Conservation (phyloP, 2,329 filamentous ascomycete species). For the Cyphellophora attinorum region DNA sequence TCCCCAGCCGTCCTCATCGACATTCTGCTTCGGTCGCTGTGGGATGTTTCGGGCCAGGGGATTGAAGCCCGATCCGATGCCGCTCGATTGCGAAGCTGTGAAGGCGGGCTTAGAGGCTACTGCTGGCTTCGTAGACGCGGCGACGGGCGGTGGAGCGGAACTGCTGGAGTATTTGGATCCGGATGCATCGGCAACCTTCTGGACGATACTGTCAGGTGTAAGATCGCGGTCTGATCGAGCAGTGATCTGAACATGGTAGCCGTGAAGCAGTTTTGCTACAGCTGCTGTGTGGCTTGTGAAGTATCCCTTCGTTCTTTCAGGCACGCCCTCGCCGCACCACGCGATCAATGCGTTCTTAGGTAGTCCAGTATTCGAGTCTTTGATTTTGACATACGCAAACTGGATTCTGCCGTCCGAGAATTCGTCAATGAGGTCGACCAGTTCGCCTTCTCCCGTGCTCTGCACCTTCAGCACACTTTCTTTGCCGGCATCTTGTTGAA, state of each 20-base stretch:
- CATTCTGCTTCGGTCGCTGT: constrained; percentile 37
- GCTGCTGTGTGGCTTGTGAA: constrained; percentile 89
- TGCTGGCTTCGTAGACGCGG: constrained; percentile 45
- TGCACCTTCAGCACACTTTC: constrained; percentile 95
- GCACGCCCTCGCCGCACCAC: constrained; percentile 95
- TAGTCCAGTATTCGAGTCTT: constrained; percentile 80
- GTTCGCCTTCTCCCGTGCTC: constrained; percentile 83
- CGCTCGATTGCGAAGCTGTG: constrained; percentile 61
- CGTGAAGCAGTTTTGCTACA: constrained; percentile 85
- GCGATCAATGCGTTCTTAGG: constrained; percentile 90
- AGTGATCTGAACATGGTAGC: constrained; percentile 96
- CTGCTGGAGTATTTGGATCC: constrained; percentile 84
- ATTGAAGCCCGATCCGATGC: constrained; percentile 49
- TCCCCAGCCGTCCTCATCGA: constrained; percentile 88
- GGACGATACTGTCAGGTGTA: constrained; percentile 75
- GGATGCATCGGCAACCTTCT: constrained; percentile 90
- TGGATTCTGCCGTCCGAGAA: constrained; percentile 95
- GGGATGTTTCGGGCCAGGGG: constrained; percentile 41
- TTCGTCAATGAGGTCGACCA: constrained; percentile 82
- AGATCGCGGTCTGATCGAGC: constrained; percentile 86
- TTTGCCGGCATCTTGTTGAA: constrained; percentile 75
- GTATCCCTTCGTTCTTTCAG: constrained; percentile 97
- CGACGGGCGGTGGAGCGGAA: constrained; percentile 43
- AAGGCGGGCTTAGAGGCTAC: constrained; percentile 86
- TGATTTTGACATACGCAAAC: constrained; percentile 94